A percentile compares a stretch with the other conserved stretches of the same genome.
Evolutionary conservation across 352 stramenopile genomes (phyloP).

Genomic region (Pythium oligandrum): DNA sequence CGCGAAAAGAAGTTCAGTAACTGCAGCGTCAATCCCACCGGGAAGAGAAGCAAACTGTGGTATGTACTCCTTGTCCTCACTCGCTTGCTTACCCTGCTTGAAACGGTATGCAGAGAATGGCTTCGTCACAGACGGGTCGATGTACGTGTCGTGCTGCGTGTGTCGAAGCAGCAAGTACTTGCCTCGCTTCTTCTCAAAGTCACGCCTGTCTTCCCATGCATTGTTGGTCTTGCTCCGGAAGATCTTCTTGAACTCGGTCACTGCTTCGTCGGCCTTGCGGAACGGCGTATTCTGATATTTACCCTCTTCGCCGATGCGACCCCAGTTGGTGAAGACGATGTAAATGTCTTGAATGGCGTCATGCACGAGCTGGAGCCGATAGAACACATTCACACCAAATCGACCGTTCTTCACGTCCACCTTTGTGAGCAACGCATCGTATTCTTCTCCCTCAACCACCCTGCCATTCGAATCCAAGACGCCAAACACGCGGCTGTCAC

Average conservation of each 20-base stretch:
- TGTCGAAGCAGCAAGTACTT: conserved; percentile 27
- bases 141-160: too few species aligned
- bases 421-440: conserved; percentile 45
- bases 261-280: conserved; percentile 25
- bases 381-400: conserved; percentile 63
- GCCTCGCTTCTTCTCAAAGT: conserved; percentile 39
- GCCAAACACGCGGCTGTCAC: conserved; percentile 23
- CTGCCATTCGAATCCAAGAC: conserved; percentile 10
- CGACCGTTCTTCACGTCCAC: conserved; percentile 57
- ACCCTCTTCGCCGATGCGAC: conserved; percentile 45
- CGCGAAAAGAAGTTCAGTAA: conserved; percentile 29
- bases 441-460: conserved; percentile 18
- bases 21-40: conserved; percentile 8
- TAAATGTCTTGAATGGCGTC: conserved; percentile 50
- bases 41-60: conserved; percentile 3
- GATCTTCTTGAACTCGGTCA: conserved; percentile 63
- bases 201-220: conserved; percentile 26
- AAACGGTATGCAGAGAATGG: too few species aligned
- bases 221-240: conserved; percentile 64
- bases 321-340: conserved; percentile 70
- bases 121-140: too few species aligned
- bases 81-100: too few species aligned
- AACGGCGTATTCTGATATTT: conserved; percentile 69
- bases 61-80: too few species aligned
- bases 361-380: conserved; percentile 46